phyloP scores from a whole-genome alignment of 768 basidiomycete genomes.

The Daedaleopsis nitida region DNA sequence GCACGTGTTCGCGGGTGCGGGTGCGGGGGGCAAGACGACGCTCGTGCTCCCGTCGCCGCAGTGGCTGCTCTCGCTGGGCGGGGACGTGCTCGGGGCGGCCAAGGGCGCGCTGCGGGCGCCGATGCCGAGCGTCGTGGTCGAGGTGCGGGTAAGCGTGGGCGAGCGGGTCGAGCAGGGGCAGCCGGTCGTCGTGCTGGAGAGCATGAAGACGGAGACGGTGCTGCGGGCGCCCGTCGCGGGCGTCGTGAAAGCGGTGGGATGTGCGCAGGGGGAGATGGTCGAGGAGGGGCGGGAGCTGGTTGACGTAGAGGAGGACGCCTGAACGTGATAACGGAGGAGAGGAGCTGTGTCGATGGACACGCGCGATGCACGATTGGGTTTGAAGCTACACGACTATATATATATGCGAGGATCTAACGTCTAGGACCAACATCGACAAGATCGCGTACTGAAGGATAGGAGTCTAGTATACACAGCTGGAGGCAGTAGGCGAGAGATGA shows the following conservation, averaged over 20 bases:
- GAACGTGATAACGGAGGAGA: too few relatives aligned
- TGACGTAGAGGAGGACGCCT: constrained; percentile 32
- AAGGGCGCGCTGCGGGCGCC: constrained; percentile 78
- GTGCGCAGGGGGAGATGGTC: constrained; percentile 88
- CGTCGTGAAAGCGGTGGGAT: constrained; percentile 69
- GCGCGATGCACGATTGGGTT: too few relatives aligned
- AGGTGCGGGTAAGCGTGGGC: constrained; percentile 77
- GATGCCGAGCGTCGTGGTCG: constrained; percentile 93
- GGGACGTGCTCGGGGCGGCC: constrained; percentile 52
- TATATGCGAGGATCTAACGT: too few relatives aligned
- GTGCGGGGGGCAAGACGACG: constrained; percentile 55
- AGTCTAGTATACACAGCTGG: too few relatives aligned
- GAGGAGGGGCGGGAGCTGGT: constrained; percentile 84
- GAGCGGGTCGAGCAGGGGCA: constrained; percentile 82
- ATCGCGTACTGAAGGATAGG: too few relatives aligned
- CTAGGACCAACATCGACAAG: too few relatives aligned
- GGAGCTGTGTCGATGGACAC: too few relatives aligned
- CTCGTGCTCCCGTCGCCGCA: constrained; percentile 68
- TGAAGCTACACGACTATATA: too few relatives aligned
- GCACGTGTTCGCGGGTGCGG: constrained; percentile 56
- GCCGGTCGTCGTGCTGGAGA: constrained; percentile 82
- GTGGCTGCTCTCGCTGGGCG: constrained; percentile 71
- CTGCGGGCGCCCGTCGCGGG: constrained; percentile 72
- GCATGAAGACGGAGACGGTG: constrained; percentile 98
- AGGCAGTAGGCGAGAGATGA: too few relatives aligned